Conservation (phyloP, 169 alveolate species). For the Cryptosporidium sp. region DNA sequence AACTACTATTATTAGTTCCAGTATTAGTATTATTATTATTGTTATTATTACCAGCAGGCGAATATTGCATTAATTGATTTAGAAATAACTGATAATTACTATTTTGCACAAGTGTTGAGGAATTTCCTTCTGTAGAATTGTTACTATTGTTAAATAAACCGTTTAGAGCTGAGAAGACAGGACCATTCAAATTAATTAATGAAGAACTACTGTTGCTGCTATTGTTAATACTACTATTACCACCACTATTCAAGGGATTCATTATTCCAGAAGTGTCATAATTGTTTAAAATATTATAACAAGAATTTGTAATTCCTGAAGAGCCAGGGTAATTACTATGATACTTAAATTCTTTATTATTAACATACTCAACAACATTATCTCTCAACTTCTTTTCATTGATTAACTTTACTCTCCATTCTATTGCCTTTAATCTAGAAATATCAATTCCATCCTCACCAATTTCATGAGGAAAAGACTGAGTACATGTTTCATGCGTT, state of each 20-base stretch:
- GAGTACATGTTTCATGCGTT: constrained; percentile 68
- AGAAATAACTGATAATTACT: background rate
- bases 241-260: background rate
- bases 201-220: background rate
- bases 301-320: background rate
- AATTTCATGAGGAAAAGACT: constrained; percentile 54
- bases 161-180: background rate
- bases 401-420: constrained; percentile 59
- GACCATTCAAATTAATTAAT: background rate
- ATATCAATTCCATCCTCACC: constrained; percentile 62
- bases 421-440: constrained; percentile 60
- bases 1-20: background rate
- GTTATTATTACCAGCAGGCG: background rate
- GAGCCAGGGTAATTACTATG: background rate
- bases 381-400: constrained; percentile 63
- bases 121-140: background rate
- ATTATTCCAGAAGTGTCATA: background rate
- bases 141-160: background rate
- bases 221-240: background rate
- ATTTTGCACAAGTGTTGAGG: background rate
- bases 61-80: background rate
- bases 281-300: background rate
- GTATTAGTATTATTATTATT: background rate
- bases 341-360: constrained; percentile 46
- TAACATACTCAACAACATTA: constrained; percentile 60